Percentiles rank a stretch among this genome's conserved stretches.
These are phyloP conservation scores for Pestalotiopsis sp. DNA, from an alignment of 2,329 filamentous ascomycete genomes.

Conservation along the genomic window DNA sequence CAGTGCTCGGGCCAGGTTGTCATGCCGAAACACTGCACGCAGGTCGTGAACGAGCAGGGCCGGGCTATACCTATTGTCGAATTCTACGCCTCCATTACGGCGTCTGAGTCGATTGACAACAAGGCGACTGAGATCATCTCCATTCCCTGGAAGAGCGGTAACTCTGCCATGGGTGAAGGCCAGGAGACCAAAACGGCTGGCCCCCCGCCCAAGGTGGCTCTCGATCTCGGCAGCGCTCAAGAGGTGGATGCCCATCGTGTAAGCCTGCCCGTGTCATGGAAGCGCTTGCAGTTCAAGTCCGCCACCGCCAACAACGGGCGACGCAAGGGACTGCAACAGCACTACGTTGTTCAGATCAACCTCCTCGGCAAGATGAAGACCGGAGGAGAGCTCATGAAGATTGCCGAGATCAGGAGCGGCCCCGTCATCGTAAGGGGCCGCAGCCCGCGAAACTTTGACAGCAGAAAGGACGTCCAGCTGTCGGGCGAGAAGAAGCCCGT, in stretches of 20 bases:
- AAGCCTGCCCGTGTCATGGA: slow-evolving; percentile 87
- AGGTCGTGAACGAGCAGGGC: slow-evolving; percentile 74
- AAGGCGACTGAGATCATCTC: slow-evolving; percentile 93
- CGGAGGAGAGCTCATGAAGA: slow-evolving; percentile 66
- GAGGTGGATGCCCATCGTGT: slow-evolving; percentile 80
- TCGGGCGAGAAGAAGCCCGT: slow-evolving; percentile 50
- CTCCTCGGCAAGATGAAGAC: slow-evolving; percentile 74
- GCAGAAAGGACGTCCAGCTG: slow-evolving; percentile 64
- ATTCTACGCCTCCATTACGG: slow-evolving; percentile 79
- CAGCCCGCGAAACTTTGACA: slow-evolving; percentile 93
- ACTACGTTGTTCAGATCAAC: slow-evolving; percentile 87
- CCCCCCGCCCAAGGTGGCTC: slow-evolving; percentile 55
- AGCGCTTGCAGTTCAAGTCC: slow-evolving; percentile 91
- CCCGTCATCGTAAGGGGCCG: slow-evolving; percentile 94
- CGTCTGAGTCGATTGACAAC: slow-evolving; percentile 89
- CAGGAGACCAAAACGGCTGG: slow-evolving; percentile 52
- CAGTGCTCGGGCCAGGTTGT: slow-evolving; percentile 89
- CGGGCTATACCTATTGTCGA: slow-evolving; percentile 77
- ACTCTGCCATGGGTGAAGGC: slow-evolving; percentile 49
- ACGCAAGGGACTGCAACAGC: slow-evolving; percentile 91
- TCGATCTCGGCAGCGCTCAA: slow-evolving; percentile 61
- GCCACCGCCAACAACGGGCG: slow-evolving; percentile 96
- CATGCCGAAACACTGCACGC: slow-evolving; percentile 71
- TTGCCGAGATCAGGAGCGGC: slow-evolving; percentile 86
- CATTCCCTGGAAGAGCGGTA: slow-evolving; percentile 89